These are phyloP conservation scores for Persicaria tinctoria DNA, from an alignment of 148 eudicot species.

Conservation along the genomic window DNA sequence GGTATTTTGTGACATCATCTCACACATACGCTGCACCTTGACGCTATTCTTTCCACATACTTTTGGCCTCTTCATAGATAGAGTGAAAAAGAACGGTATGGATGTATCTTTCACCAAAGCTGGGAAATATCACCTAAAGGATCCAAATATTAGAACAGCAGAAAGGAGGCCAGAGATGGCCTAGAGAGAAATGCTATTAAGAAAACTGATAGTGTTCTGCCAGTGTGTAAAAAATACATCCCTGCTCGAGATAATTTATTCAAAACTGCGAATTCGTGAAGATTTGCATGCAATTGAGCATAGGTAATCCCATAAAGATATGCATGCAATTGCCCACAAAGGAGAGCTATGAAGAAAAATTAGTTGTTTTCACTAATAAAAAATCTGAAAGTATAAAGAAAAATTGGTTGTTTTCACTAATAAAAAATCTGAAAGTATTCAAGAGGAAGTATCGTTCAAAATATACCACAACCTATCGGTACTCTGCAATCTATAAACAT, in stretches of 20 bases:
- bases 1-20: conserved; percentile 7
- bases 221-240: background rate
- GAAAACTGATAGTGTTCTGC: background rate
- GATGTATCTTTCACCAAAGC: conserved; percentile 71
- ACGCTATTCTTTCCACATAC: conserved; percentile 23
- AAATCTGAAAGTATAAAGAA: too few relatives aligned
- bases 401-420: too few relatives aligned
- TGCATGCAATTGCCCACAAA: too few relatives aligned
- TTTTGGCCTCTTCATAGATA: conserved; percentile 41
- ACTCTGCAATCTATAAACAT: too few relatives aligned
- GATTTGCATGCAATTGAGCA: background rate
- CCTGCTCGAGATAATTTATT: background rate
- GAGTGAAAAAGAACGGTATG: conserved; percentile 42
- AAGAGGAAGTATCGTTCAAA: too few relatives aligned
- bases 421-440: too few relatives aligned
- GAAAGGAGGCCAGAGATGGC: conserved; percentile 2
- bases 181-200: background rate
- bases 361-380: too few relatives aligned
- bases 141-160: background rate
- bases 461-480: too few relatives aligned
- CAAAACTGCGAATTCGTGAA: background rate
- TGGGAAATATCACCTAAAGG: conserved; percentile 65
- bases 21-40: background rate
- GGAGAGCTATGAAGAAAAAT: too few relatives aligned
- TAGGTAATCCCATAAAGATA: too few relatives aligned